These are phyloP conservation scores for Theileria luwenshuni DNA, from an alignment of 169 alveolate species.

Conservation along the genomic window DNA sequence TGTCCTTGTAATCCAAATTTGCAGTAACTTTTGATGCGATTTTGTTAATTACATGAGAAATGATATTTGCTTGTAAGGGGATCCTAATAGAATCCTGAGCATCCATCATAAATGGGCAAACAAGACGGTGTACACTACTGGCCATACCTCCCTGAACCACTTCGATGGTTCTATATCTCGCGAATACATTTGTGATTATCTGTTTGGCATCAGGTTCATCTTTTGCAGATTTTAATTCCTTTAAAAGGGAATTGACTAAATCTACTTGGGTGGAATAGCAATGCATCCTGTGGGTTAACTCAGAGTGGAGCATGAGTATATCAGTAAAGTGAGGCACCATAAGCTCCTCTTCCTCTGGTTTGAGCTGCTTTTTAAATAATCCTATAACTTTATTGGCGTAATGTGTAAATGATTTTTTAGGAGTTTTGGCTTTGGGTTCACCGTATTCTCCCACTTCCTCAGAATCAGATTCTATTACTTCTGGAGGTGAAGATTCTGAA, in stretches of 20 bases:
- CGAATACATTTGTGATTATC: slow-evolving; percentile 26
- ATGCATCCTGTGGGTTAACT: slow-evolving; percentile 60
- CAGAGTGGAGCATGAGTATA: slow-evolving; percentile 52
- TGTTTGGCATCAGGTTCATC: neutral
- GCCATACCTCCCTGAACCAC: slow-evolving; percentile 38
- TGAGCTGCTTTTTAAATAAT: too few species aligned
- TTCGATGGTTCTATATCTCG: slow-evolving; percentile 30
- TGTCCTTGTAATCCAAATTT: neutral
- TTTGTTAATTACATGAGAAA: slow-evolving; percentile 20
- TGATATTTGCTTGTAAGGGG: slow-evolving; percentile 30
- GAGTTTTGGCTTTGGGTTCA: neutral
- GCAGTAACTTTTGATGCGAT: neutral
- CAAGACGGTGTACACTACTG: slow-evolving; percentile 19
- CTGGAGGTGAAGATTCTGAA: neutral
- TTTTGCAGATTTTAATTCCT: slow-evolving; percentile 15
- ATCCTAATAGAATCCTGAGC: slow-evolving; percentile 50
- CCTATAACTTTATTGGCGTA: too few species aligned
- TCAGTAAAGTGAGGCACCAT: slow-evolving; percentile 40
- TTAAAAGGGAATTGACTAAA: slow-evolving; percentile 29
- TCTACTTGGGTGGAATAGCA: slow-evolving; percentile 50
- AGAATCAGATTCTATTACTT: neutral
- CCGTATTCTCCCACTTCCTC: slow-evolving; percentile 5
- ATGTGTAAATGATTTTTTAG: too few species aligned
- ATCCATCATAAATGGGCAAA: slow-evolving; percentile 68
- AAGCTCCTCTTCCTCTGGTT: slow-evolving; percentile 20